phyloP scores from a whole-genome alignment of 192 early-diverging fungal genomes.

The Coemansia sp. region DNA sequence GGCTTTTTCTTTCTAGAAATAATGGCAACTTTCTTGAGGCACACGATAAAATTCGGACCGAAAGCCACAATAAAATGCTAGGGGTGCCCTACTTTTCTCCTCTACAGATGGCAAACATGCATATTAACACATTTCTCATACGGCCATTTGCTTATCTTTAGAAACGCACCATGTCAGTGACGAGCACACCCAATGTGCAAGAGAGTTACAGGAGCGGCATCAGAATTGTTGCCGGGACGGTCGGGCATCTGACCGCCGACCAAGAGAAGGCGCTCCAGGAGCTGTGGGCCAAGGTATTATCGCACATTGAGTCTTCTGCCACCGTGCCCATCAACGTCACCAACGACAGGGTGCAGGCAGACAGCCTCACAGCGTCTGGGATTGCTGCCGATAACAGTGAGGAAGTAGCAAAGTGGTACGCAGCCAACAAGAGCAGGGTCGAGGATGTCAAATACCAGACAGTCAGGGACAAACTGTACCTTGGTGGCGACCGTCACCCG shows the following conservation, averaged over 20 bases:
- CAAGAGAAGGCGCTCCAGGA: slow-evolving; percentile 34
- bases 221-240: slow-evolving; percentile 11
- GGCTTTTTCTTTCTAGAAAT: neutral
- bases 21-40: slow-evolving; percentile 10
- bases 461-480: slow-evolving; percentile 31
- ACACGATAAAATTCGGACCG: slow-evolving; percentile 15
- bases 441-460: slow-evolving; percentile 19
- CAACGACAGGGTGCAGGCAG: slow-evolving; percentile 7
- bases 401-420: slow-evolving; percentile 31
- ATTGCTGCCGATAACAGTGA: neutral
- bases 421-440: slow-evolving; percentile 12
- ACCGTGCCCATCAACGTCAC: slow-evolving; percentile 32
- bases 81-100: neutral
- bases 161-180: slow-evolving; percentile 7
- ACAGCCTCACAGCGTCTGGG: neutral
- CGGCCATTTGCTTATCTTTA: neutral
- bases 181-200: slow-evolving; percentile 7
- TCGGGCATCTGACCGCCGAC: slow-evolving; percentile 17
- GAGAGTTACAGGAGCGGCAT: slow-evolving; percentile 24
- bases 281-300: slow-evolving; percentile 30
- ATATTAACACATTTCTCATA: neutral
- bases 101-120: neutral
- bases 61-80: no score
- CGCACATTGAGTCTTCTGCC: slow-evolving; percentile 18
- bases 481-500: slow-evolving; percentile 20